These are phyloP conservation scores for Karstenula rhodostoma DNA, from an alignment of 2,329 filamentous ascomycete genomes.

Conservation along the genomic window DNA sequence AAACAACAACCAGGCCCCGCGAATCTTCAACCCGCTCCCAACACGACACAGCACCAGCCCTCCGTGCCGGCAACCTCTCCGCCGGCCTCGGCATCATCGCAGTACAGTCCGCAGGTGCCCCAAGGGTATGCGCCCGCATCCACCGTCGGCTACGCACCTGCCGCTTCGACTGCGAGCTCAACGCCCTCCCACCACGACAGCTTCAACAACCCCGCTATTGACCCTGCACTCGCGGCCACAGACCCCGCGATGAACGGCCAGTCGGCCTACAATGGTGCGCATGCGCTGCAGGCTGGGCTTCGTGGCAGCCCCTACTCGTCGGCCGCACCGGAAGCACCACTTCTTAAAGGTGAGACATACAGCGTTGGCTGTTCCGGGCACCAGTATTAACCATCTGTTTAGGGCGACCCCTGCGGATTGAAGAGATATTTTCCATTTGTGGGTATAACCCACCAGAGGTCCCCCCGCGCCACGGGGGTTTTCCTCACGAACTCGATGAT, in stretches of 20 bases:
- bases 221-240: constrained; percentile 68
- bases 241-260: constrained; percentile 43
- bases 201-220: constrained; percentile 65
- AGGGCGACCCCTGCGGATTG: constrained; percentile 48
- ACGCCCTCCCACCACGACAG: constrained; percentile 59
- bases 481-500: constrained; percentile 41
- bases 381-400: constrained; percentile 16
- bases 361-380: not conserved
- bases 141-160: constrained; percentile 50
- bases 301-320: constrained; percentile 36
- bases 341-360: constrained; percentile 39
- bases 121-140: constrained; percentile 56
- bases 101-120: constrained; percentile 50
- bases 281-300: constrained; percentile 43
- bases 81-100: constrained; percentile 35
- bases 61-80: constrained; percentile 43
- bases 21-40: constrained; percentile 75
- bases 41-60: constrained; percentile 49
- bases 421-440: constrained; percentile 46
- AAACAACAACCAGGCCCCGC: constrained; percentile 75
- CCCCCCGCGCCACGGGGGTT: constrained; percentile 36
- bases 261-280: constrained; percentile 42
- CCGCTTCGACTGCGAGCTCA: constrained; percentile 45
- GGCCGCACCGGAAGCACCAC: constrained; percentile 29
- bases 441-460: constrained; percentile 47